These are phyloP conservation scores for Hypoxylon crocopeplum DNA, from an alignment of 495 filamentous ascomycete genomes.

Conservation along the genomic window DNA sequence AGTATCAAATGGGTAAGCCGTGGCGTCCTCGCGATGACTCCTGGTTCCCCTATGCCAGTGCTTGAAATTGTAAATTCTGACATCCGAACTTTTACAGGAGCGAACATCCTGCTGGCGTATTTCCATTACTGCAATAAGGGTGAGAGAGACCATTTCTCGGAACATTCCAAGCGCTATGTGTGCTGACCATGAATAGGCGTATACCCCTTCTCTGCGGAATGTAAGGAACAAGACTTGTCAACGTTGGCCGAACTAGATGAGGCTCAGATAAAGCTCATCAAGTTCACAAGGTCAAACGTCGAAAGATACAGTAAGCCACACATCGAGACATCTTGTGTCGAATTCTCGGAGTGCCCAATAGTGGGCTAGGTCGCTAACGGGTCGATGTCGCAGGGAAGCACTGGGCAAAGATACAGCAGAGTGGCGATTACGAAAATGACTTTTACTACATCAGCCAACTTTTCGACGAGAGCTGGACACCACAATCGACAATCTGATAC, in stretches of 20 bases:
- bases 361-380: slow-evolving; percentile 22
- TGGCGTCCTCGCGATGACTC: slow-evolving; percentile 4
- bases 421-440: slow-evolving; percentile 53
- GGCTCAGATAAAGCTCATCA: slow-evolving; percentile 46
- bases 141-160: slow-evolving; percentile 33
- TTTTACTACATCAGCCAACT: slow-evolving; percentile 61
- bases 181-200: slow-evolving; percentile 39
- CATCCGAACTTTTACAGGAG: slow-evolving; percentile 46
- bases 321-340: not conserved
- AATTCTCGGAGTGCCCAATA: not conserved
- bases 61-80: slow-evolving; percentile 17
- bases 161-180: not conserved
- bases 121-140: slow-evolving; percentile 67
- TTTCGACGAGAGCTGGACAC: slow-evolving; percentile 58
- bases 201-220: slow-evolving; percentile 56
- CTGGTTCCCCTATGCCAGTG: not conserved
- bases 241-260: slow-evolving; percentile 54
- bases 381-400: slow-evolving; percentile 41
- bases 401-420: slow-evolving; percentile 49
- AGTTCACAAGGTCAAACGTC: slow-evolving; percentile 44
- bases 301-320: slow-evolving; percentile 50
- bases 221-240: slow-evolving; percentile 55
- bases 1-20: slow-evolving; percentile 57
- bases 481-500: slow-evolving; percentile 47
- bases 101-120: slow-evolving; percentile 64